Base-by-base conservation (phyloP, 2,329 filamentous ascomycete species). In the Tolypocladium cylindrosporum region DNA sequence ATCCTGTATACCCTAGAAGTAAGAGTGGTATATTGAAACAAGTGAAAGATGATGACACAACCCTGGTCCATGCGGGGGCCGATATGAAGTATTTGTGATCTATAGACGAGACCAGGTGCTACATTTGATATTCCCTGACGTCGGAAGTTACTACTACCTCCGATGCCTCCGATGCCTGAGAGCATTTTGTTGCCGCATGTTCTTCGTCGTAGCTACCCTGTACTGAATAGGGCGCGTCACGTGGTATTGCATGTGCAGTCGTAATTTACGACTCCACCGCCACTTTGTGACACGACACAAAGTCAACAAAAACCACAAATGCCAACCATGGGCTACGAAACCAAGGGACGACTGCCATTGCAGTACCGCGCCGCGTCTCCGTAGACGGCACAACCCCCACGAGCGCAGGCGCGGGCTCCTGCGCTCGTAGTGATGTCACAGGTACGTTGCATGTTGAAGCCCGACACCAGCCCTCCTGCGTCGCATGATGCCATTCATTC, bases 401-500 rank as follows among this genome's bases (percentile, higher is more conserved):
- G 3, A 51, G 13, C 7, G 27, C 16, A 14, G 27, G 6, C 5
- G 31, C 13, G 24, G 13, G n/a, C 27, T 1, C 0, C 43, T 2
- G 24, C 24, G 43, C 43, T 36, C 9, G 31, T 51, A 3, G 7
- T 34, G 1, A 39, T 2, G 10, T 8, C 21, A 31, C 41, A 57
- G 52, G 36, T 54, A 50, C 14, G 53, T 55, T 27, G 39, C 13
- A 31, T 31, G 5, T 6, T 31, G 27, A 16, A 5, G 13, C 10
- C 5, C 34, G 21, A 43, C 39, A 9, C 4, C 13, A 19, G 13
- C 36, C n/a, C 14, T 34, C 54, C 37, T 53, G 24, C 56, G 40
- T 55, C 27, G 37, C 55, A 71, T 72, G 71, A 73, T 73, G 71
- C 58, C 60, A 69, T 73, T 71, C 67, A 70, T 73, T 66, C 60